phyloP scores from a whole-genome alignment of 257 asterid genomes.

The Coffea eugenioides region DNA sequence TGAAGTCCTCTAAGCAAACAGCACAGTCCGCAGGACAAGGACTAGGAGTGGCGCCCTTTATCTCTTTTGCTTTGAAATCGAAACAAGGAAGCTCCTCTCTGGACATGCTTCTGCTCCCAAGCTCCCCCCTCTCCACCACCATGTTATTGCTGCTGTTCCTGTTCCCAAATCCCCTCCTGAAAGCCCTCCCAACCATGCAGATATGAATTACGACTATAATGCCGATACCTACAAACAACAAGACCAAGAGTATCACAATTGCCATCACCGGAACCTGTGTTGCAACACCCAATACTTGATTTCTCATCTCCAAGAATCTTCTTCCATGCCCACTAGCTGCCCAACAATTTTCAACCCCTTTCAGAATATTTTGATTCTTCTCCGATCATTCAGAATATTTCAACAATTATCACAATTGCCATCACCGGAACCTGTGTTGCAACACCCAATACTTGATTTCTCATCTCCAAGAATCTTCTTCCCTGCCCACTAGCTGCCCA shows the following conservation, averaged over 20 bases:
- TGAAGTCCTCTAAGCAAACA: conserved; percentile 59
- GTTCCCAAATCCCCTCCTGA: conserved; percentile 26
- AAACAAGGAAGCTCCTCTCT: conserved; percentile 76
- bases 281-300: conserved; percentile 29
- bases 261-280: conserved; percentile 14
- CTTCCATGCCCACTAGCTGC: conserved; percentile 3
- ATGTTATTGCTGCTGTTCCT: not conserved
- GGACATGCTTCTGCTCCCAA: conserved; percentile 62
- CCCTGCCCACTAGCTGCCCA: not conserved
- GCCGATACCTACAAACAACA: conserved; percentile 50
- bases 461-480: conserved; percentile 5
- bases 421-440: conserved; percentile 23
- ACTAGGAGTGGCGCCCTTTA: conserved; percentile 24
- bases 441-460: conserved; percentile 17
- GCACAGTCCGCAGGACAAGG: conserved; percentile 45
- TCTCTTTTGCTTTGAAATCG: conserved; percentile 44
- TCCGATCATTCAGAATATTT: too few species aligned
- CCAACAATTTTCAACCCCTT: not conserved
- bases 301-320: not conserved
- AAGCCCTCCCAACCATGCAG: conserved; percentile 56
- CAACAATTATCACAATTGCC: too few species aligned
- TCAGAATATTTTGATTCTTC: not conserved
- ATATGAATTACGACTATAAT: conserved; percentile 50
- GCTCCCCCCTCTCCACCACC: conserved; percentile 43
- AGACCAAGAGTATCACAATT: conserved; percentile 41